Base-by-base conservation (phyloP, 2,329 filamentous ascomycete species). In the Pseudogymnoascus verrucosus region DNA sequence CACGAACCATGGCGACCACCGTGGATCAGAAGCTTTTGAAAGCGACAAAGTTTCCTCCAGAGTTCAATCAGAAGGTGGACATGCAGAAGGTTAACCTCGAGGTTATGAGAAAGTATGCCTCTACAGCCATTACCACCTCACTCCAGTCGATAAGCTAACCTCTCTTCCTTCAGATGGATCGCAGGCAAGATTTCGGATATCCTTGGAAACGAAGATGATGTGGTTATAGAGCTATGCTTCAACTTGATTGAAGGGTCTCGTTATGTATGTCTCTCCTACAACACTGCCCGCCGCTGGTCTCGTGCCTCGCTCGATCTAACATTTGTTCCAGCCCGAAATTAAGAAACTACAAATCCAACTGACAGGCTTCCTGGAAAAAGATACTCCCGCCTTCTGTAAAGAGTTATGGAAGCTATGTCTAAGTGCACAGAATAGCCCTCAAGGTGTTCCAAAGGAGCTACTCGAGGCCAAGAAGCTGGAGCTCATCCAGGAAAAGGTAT, bases 61-160 rank as follows among this genome's bases (percentile, higher is more conserved):
- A 97, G 73, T 99, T 98, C 78, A 93, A 85, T 74, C 87, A 90
- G 74, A 97, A 97, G 80, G 95, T 99, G 68, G 93, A 99, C 79
- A 96, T 96, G 85, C 86, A 88, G 70, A 98, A 98, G 79, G 92
- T 99, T 76, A 97, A 99, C 74, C 82, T 96, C 61, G 91, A 96
- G 76, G 90, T 99, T 63, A 96, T 99, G 87, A 97, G 97, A 83
- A 96, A 95, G 90, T 96, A 74, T 73, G 87, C 78, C 65, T 39
- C 62, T 60, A 60, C 62, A 39, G 64, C 66, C 62, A 67, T 71
- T 37, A 54, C 67, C 31, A 64, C 60, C 31, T 64, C 60, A 14
- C 12, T 62, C 51, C 34, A n/a, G 40, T 5, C 51, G 23, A 59
- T 37, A 62, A 16, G 65, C 66, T 71, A 63, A 71, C 66, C 28